Percentiles rank a stretch among this genome's conserved stretches.
Evolutionary conservation across 202 grass and related monocot genomes (phyloP).

Genomic region (Panicum virgatum): DNA sequence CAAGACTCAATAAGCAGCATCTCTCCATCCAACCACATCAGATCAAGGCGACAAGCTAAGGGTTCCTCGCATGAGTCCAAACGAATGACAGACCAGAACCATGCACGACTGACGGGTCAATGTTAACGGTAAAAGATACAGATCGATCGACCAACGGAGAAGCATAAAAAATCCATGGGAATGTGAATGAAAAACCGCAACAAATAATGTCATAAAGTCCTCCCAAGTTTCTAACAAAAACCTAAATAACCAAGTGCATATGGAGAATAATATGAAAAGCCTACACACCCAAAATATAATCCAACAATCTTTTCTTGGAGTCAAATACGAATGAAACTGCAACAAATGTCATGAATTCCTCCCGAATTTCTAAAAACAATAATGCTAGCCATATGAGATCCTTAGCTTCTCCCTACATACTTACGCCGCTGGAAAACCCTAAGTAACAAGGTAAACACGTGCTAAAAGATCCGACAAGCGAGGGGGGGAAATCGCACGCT

Average conservation of each 20-base stretch:
- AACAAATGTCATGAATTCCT: conserved; percentile 33
- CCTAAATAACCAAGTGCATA: background rate
- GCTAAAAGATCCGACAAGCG: conserved; percentile 26
- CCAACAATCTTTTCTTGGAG: background rate
- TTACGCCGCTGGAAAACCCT: conserved; percentile 21
- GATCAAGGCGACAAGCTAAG: conserved; percentile 22
- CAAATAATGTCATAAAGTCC: conserved; percentile 15
- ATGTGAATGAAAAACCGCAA: background rate
- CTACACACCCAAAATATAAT: background rate
- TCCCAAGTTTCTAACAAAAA: background rate
- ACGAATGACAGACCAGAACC: conserved; percentile 11
- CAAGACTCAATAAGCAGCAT: background rate
- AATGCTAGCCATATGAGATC: background rate
- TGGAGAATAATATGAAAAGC: background rate
- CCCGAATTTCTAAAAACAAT: conserved; percentile 14
- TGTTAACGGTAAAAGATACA: conserved; percentile 5
- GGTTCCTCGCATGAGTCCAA: conserved; percentile 19
- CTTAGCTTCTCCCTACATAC: conserved; percentile 27
- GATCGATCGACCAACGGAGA: background rate
- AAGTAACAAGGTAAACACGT: conserved; percentile 7
- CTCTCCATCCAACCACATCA: conserved; percentile 14
- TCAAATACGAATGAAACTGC: background rate
- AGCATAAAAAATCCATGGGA: background rate
- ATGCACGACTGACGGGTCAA: conserved; percentile 11
- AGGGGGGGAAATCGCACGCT: background rate